Evolutionary conservation across 2,329 filamentous ascomycete genomes (phyloP).

Genomic region (Monosporascus sp.): DNA sequence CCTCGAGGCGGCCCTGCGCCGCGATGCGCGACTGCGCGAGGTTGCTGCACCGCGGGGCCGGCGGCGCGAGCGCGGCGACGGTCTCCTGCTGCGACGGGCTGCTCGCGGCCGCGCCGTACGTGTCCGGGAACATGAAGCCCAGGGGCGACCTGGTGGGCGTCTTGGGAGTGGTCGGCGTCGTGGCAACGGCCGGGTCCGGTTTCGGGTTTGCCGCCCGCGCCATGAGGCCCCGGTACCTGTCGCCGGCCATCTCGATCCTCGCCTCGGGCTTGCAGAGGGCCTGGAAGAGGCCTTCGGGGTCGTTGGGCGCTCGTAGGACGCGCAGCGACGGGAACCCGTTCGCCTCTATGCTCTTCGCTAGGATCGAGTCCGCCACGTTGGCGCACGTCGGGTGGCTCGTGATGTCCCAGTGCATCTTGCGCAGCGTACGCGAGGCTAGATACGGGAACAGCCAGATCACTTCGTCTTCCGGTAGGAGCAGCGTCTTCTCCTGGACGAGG

Average conservation of each 20-base stretch:
- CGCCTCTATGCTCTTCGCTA: conserved; percentile 58
- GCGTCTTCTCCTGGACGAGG: conserved; percentile 50
- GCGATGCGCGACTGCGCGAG: conserved; percentile 51
- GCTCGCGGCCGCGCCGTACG: background rate
- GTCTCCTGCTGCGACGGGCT: background rate
- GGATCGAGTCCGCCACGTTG: conserved; percentile 53
- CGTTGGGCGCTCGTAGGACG: conserved; percentile 59
- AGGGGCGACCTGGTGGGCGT: conserved; percentile 21
- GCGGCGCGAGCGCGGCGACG: too few species aligned
- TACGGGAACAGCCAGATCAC: conserved; percentile 62
- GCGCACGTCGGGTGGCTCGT: conserved; percentile 41
- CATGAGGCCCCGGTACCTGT: conserved; percentile 38
- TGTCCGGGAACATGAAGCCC: conserved; percentile 3
- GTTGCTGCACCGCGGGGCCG: conserved; percentile 34
- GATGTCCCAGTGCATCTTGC: conserved; percentile 61
- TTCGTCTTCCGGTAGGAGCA: conserved; percentile 49
- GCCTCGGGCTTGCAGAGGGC: conserved; percentile 60
- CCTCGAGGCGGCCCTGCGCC: conserved; percentile 62
- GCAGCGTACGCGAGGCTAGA: conserved; percentile 50
- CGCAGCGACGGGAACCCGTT: conserved; percentile 59
- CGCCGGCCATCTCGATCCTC: conserved; percentile 45
- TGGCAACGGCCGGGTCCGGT: conserved; percentile 26
- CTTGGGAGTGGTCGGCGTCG: conserved; percentile 25
- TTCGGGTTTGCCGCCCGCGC: conserved; percentile 1
- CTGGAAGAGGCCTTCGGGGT: conserved; percentile 67